These are phyloP conservation scores for Linnemannia hyalina DNA, from an alignment of 192 early-diverging fungal species.

Conservation along the genomic window DNA sequence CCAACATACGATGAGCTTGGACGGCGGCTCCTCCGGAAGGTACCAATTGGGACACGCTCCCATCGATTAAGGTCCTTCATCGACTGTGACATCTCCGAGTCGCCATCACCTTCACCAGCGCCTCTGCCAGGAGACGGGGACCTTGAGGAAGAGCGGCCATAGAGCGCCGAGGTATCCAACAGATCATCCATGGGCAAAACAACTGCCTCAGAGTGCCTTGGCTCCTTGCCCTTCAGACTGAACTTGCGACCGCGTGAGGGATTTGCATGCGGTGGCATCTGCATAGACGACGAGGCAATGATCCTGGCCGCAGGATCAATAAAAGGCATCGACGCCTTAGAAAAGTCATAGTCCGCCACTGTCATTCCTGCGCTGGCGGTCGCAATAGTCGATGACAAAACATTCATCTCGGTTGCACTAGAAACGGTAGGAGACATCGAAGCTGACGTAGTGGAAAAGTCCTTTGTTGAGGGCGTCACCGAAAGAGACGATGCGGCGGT, in stretches of 20 bases:
- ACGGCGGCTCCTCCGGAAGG: slow-evolving; percentile 57
- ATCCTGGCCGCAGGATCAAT: slow-evolving; percentile 30
- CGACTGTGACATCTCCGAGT: slow-evolving; percentile 36
- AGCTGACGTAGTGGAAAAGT: not conserved
- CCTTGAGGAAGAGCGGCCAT: slow-evolving; percentile 56
- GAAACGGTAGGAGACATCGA: slow-evolving; percentile 8
- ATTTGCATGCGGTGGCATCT: not conserved
- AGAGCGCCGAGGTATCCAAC: slow-evolving; percentile 63
- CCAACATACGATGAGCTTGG: slow-evolving; percentile 52
- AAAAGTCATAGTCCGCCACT: slow-evolving; percentile 21
- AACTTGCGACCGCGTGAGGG: slow-evolving; percentile 4
- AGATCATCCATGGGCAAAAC: slow-evolving; percentile 65
- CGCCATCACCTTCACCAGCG: slow-evolving; percentile 15
- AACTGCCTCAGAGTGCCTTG: not conserved
- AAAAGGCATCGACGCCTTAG: slow-evolving; percentile 34
- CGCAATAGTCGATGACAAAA: not conserved
- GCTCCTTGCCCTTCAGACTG: slow-evolving; percentile 43
- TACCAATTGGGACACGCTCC: slow-evolving; percentile 67
- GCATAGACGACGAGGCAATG: slow-evolving; percentile 9
- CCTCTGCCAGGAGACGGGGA: slow-evolving; percentile 60
- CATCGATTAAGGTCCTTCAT: slow-evolving; percentile 62
- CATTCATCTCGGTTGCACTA: not conserved
- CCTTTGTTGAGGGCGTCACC: not conserved
- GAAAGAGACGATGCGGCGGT: slow-evolving; percentile 9
- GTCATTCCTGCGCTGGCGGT: not conserved